Evolutionary conservation across 2,329 filamentous ascomycete genomes (phyloP).

Genomic region (Alternaria tenuissima): DNA sequence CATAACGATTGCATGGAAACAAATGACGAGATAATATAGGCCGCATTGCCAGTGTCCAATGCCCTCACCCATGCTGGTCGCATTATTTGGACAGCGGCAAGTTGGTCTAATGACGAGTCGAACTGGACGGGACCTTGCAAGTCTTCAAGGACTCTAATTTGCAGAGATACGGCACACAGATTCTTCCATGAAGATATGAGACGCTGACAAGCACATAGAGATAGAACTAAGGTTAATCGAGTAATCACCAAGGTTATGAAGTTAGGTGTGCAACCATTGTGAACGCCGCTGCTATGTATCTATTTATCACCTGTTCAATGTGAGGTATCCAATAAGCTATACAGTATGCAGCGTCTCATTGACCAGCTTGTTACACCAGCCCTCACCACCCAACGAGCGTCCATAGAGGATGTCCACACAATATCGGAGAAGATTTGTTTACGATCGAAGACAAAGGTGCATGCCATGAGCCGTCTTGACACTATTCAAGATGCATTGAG

Average conservation of each 20-base stretch:
- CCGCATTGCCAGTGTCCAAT: neutral
- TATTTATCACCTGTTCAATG: neutral
- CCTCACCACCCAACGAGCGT: too few species aligned
- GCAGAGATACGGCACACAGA: too few species aligned
- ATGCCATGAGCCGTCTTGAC: neutral
- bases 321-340: too few species aligned
- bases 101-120: neutral
- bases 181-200: too few species aligned
- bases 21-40: neutral
- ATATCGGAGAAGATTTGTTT: too few species aligned
- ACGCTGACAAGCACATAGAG: too few species aligned
- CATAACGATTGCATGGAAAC: neutral
- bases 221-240: neutral
- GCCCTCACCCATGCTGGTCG: neutral
- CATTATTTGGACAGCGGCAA: neutral
- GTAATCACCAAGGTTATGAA: neutral
- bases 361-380: too few species aligned
- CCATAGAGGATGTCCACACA: too few species aligned
- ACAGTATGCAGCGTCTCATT: too few species aligned
- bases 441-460: too few species aligned
- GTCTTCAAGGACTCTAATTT: neutral
- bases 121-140: neutral
- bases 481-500: neutral
- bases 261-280: neutral
- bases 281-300: neutral